phyloP scores from a whole-genome alignment of 257 asterid species.

The Jasminum sambac region DNA sequence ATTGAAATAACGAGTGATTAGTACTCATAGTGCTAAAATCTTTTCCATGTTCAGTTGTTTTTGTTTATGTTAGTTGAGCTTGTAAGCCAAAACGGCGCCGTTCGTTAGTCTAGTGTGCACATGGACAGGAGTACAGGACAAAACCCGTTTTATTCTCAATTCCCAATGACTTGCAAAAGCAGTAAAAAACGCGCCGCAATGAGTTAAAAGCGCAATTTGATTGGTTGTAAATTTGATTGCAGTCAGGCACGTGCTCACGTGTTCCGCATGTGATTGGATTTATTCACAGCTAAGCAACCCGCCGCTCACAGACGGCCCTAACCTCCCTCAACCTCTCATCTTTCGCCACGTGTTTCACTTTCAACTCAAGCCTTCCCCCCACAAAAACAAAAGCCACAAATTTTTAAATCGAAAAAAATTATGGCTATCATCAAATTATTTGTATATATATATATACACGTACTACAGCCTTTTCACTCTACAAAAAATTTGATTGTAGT shows the following conservation, averaged over 20 bases:
- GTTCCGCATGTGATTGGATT: conserved; percentile 41
- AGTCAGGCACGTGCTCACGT: conserved; percentile 48
- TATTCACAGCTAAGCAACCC: conserved; percentile 24
- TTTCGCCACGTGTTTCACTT: conserved; percentile 36
- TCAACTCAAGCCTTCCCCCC: conserved; percentile 4
- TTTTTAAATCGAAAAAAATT: background rate
- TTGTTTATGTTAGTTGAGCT: too few relatives aligned
- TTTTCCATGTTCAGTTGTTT: too few relatives aligned
- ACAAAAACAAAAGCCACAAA: background rate
- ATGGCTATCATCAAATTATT: too few relatives aligned
- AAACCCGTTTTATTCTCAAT: too few relatives aligned
- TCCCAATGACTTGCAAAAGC: background rate
- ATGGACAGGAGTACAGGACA: too few relatives aligned
- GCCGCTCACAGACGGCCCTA: conserved; percentile 47
- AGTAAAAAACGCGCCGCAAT: conserved; percentile 29
- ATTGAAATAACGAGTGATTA: too few relatives aligned
- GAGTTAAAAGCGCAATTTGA: conserved; percentile 20
- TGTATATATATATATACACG: too few relatives aligned
- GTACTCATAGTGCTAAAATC: too few relatives aligned
- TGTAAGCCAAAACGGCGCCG: too few relatives aligned
- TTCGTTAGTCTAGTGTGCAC: too few relatives aligned
- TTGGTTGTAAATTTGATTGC: conserved; percentile 24
- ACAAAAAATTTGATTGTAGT: background rate
- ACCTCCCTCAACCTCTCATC: conserved; percentile 23
- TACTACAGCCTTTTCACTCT: background rate